These are phyloP conservation scores for Metschnikowia bowlesiae DNA, from an alignment of 805 yeast genomes.

Conservation along the genomic window DNA sequence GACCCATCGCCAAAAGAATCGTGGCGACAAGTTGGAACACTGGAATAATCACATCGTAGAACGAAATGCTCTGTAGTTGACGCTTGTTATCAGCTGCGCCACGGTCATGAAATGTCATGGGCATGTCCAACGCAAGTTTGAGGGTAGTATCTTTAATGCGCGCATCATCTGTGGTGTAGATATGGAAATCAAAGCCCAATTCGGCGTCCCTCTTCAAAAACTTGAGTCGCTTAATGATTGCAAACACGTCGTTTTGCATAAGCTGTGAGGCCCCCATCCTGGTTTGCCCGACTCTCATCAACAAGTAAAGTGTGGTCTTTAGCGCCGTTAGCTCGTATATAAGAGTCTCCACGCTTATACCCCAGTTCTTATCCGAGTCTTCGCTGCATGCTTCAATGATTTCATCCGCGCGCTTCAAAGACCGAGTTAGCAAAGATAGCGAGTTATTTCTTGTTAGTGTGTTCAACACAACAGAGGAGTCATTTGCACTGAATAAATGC, in stretches of 20 bases:
- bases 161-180: constrained; percentile 24
- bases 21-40: constrained; percentile 69
- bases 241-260: constrained; percentile 68
- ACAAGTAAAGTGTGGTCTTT: constrained; percentile 63
- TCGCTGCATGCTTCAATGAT: constrained; percentile 39
- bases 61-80: constrained; percentile 35
- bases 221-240: constrained; percentile 50
- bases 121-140: constrained; percentile 50
- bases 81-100: background rate
- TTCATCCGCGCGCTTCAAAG: constrained; percentile 67
- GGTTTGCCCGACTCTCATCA: constrained; percentile 71
- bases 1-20: constrained; percentile 68
- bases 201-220: constrained; percentile 73
- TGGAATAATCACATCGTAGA: constrained; percentile 67
- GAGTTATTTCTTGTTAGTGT: constrained; percentile 62
- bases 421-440: constrained; percentile 58
- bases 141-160: constrained; percentile 19
- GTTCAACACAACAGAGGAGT: constrained; percentile 52
- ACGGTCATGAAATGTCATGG: constrained; percentile 32
- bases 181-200: constrained; percentile 56
- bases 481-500: constrained; percentile 48
- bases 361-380: constrained; percentile 12
- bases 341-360: constrained; percentile 47
- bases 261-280: constrained; percentile 74
- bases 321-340: constrained; percentile 74